Percentiles rank a stretch among this genome's conserved stretches.
These are phyloP conservation scores for Morella rubra DNA, from an alignment of 306 rosid species.

Conservation along the genomic window DNA sequence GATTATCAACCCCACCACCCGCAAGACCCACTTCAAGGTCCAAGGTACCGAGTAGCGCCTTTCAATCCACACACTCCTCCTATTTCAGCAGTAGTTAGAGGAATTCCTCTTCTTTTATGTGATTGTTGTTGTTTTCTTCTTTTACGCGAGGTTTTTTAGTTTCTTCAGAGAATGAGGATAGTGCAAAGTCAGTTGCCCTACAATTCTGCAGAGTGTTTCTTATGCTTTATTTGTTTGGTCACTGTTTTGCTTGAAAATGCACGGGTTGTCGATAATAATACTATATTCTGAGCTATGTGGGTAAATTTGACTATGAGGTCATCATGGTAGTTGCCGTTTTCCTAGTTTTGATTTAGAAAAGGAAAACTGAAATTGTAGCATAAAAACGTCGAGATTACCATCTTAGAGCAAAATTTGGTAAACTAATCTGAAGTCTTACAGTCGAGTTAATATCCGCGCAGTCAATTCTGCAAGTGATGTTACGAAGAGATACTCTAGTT, in stretches of 20 bases:
- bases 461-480: not conserved
- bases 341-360: not conserved
- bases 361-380: not conserved
- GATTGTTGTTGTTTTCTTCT: not conserved
- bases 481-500: not conserved
- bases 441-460: not conserved
- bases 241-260: not conserved
- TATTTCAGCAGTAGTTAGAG: not conserved
- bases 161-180: not conserved
- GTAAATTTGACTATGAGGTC: not conserved
- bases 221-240: not conserved
- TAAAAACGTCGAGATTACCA: no score
- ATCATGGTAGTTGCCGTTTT: not conserved
- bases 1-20: slow-evolving; percentile 82
- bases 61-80: not conserved
- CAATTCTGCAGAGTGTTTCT: not conserved
- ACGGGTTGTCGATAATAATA: not conserved
- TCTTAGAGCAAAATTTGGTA: no score
- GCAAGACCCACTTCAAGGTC: slow-evolving; percentile 89
- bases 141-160: not conserved
- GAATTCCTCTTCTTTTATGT: not conserved
- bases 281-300: not conserved
- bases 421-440: not conserved
- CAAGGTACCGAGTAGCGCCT: slow-evolving; percentile 52
- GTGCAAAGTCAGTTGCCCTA: not conserved